Conservation (phyloP, 371 early-diverging fungal species). For the Mucor circinelloides region DNA sequence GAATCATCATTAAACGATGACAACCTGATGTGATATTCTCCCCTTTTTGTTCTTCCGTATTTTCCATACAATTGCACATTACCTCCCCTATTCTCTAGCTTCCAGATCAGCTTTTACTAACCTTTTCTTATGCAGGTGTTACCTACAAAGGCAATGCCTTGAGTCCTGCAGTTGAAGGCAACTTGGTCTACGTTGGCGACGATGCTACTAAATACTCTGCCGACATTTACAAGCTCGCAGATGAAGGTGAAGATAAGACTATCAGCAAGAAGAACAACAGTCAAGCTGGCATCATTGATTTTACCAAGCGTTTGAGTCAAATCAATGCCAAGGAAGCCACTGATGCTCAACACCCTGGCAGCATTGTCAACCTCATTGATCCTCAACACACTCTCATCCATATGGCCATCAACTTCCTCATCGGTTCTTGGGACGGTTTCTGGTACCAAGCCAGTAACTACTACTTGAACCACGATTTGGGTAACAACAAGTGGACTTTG, state of each 20-base stretch:
- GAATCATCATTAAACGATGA: not conserved
- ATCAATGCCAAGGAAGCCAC: constrained; percentile 31
- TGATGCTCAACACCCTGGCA: constrained; percentile 41
- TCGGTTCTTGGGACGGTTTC: constrained; percentile 56
- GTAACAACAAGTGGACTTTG: constrained; percentile 50
- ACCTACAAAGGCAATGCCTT: constrained; percentile 50
- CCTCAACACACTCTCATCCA: constrained; percentile 44
- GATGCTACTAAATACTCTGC: constrained; percentile 35
- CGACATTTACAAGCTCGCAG: constrained; percentile 47
- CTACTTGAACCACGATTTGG: constrained; percentile 52
- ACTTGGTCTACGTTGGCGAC: constrained; percentile 44
- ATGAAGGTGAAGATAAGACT: constrained; percentile 33
- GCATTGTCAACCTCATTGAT: constrained; percentile 39
- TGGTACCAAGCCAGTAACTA: constrained; percentile 57
- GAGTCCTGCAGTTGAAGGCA: constrained; percentile 30
- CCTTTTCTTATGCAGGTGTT: constrained; percentile 24
- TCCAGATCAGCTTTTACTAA: not conserved
- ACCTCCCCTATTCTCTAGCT: not conserved
- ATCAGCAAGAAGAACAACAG: constrained; percentile 26
- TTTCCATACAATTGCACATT: constrained; percentile 1
- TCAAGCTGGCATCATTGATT: constrained; percentile 27
- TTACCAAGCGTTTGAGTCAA: constrained; percentile 30
- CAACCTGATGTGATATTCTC: not conserved
- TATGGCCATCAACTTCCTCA: constrained; percentile 54
- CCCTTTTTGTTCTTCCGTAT: not conserved